Evolutionary conservation across 208 protist genomes (phyloP), one percentile per base, ranked within the genome.

Genomic region (Tritrichomonas musculus): DNA sequence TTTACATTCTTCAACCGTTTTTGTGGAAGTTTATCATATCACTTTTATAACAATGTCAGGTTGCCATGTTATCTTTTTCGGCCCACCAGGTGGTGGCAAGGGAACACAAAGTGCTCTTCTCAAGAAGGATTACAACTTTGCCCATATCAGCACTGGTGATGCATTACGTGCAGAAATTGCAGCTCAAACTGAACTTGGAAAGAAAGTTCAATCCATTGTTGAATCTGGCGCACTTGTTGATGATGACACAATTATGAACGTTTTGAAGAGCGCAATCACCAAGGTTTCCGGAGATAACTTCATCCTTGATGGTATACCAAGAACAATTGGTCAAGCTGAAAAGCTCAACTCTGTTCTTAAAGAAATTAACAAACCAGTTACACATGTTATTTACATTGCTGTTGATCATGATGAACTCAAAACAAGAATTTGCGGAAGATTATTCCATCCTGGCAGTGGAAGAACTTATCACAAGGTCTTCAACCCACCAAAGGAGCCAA

Each of bases 391-490:
- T 36, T 72, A 92, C 55, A 44, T 95, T 14, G 44, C 94, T 8
- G 92, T 94, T 27, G 41, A 69, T 11, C 57, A 75, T 44, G 72
- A 25, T 0, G 93, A 92, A 3, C 73, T 94, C 0, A 53, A 80
- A n/a, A 92, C 93, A 64, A 92, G 95, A 22, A 94, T 96, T 25
- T 92, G 50, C 30, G 95, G 95, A n/a, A 66, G 95, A 27, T 50
- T 92, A 50, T 88, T 96, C 77, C 94, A 96, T 80, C 84, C 92
- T 64, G 65, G 27, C 17, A 93, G 80, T 3, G 95, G 95, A 33
- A 55, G 94, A 75, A 92, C 92, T 25, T 96, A 96, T 92, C 95
- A 96, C 92, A 92, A 72, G 25, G 92, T 92, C 11, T 95, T 94
- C 64, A 92, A 92, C 4, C 93, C 92, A 39, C 94, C 95, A 41